These are phyloP conservation scores for Ruellia speciosa DNA, from an alignment of 305 asterid genomes.

Conservation along the genomic window DNA sequence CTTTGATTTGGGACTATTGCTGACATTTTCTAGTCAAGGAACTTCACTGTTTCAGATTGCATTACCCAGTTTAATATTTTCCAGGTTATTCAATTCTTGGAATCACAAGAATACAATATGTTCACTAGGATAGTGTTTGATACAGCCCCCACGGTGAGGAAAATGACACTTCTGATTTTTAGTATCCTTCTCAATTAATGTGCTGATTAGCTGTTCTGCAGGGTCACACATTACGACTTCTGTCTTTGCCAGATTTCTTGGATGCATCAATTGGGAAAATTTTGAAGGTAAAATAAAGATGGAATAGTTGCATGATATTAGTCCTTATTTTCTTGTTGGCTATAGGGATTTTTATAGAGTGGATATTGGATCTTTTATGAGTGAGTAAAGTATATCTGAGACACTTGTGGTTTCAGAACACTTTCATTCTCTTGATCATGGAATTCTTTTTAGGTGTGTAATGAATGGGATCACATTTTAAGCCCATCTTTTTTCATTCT, in stretches of 20 bases:
- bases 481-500: background rate
- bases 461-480: background rate
- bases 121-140: conserved; percentile 86
- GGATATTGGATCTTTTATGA: too few species aligned
- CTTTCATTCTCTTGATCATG: background rate
- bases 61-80: conserved; percentile 24
- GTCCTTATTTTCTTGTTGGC: too few species aligned
- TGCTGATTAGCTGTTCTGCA: conserved; percentile 32
- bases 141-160: conserved; percentile 89
- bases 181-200: conserved; percentile 9
- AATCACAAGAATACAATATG: conserved; percentile 66
- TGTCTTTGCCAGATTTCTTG: conserved; percentile 93
- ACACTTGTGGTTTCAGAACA: too few species aligned
- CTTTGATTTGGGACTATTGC: conserved; percentile 11
- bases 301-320: conserved; percentile 6
- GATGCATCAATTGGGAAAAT: conserved; percentile 85
- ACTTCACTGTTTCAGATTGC: conserved; percentile 5
- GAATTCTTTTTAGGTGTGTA: background rate
- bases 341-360: background rate
- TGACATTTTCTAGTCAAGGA: conserved; percentile 13
- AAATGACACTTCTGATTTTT: conserved; percentile 4
- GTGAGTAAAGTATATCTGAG: background rate
- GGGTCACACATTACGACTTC: conserved; percentile 85
- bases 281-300: conserved; percentile 38
- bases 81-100: conserved; percentile 89